Evolutionary conservation across 192 early-diverging fungal genomes (phyloP), one percentile per base, ranked within the genome.

Genomic region (Coemansia sp.): DNA sequence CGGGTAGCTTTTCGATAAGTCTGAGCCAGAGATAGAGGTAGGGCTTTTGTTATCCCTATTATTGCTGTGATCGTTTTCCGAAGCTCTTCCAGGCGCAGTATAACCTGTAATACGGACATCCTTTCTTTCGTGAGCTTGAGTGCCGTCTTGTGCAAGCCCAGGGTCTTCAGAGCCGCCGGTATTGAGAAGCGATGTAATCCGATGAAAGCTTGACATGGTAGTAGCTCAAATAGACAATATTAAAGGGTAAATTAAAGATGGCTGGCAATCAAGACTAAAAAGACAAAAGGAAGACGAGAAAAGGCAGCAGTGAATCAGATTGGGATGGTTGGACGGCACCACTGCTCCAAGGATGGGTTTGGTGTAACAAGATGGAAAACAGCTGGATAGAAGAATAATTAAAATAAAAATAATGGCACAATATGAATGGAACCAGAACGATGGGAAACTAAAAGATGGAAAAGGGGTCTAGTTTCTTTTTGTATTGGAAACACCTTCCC

Each of bases 171-270:
- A 26, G 25, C 33, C 58, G 42, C 64, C 39, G 26, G 18, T 20
- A 52, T 72, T 72, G 6, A 72, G 63, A 55, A 72, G 43, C 52
- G 70, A 63, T 26, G 53, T 61, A 30, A 72, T 63, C 16, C 65
- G 70, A 20, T 66, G 28, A 49, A 42, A 66, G 26, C 61, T 58
- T 18, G 70, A 72, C 70, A 72, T 72, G 3, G 20, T 6, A 23
- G 8, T 10, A 21, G 37, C 4, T 7, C 18, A 30, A 13, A 26
- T n/a, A 46, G 23, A n/a, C 1, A 28, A 45, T 26, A 58, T 30
- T 31, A 45, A 63, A 58, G 23, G 12, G 53, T 18, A 43, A 4
- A 37, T 12, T 35, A 16, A 18, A 43, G 4, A 43, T 43, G 40
- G 18, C 18, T 4, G 10, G 40, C 18, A 18, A 28, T 23, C 52